Conservation (phyloP, 495 filamentous ascomycete species). For the Collariella sp. region DNA sequence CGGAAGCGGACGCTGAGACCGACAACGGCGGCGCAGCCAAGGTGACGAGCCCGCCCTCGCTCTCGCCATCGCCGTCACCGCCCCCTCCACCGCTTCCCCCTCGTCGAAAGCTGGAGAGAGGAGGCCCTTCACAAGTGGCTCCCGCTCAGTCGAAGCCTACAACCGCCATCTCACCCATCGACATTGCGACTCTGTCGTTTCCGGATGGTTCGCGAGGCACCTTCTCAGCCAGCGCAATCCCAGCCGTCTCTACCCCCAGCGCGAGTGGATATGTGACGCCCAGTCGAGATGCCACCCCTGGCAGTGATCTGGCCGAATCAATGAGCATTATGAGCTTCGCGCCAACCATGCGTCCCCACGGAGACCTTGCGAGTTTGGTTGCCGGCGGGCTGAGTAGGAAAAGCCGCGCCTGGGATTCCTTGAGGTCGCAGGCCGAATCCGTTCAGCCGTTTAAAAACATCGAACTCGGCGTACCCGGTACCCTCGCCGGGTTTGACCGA, state of each 20-base stretch:
- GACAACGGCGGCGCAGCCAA: conserved; percentile 3
- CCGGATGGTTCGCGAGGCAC: conserved; percentile 57
- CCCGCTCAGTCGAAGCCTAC: conserved; percentile 59
- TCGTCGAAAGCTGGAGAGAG: conserved; percentile 31
- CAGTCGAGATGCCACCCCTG: conserved; percentile 18
- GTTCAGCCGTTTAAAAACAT: conserved; percentile 49
- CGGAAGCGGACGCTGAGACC: conserved; percentile 14
- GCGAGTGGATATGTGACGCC: conserved; percentile 28
- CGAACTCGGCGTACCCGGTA: conserved; percentile 40
- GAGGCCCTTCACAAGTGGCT: conserved; percentile 34
- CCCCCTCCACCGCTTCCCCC: conserved; percentile 53
- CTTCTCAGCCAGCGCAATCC: conserved; percentile 42
- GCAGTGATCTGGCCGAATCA: conserved; percentile 59
- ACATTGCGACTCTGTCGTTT: conserved; percentile 64
- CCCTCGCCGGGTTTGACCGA: conserved; percentile 54
- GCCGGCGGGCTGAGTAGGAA: conserved; percentile 54
- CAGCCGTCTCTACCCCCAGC: conserved; percentile 26
- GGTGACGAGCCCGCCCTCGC: conserved; percentile 1
- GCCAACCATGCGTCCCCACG: conserved; percentile 61
- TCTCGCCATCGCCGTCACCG: conserved; percentile 2
- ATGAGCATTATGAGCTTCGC: conserved; percentile 77
- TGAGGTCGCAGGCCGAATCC: conserved; percentile 49
- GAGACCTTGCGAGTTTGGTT: conserved; percentile 75
- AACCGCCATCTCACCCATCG: conserved; percentile 70
- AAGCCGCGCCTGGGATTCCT: conserved; percentile 51